These are phyloP conservation scores for Dryas alaskensis DNA, from an alignment of 306 rosid genomes.

Conservation along the genomic window DNA sequence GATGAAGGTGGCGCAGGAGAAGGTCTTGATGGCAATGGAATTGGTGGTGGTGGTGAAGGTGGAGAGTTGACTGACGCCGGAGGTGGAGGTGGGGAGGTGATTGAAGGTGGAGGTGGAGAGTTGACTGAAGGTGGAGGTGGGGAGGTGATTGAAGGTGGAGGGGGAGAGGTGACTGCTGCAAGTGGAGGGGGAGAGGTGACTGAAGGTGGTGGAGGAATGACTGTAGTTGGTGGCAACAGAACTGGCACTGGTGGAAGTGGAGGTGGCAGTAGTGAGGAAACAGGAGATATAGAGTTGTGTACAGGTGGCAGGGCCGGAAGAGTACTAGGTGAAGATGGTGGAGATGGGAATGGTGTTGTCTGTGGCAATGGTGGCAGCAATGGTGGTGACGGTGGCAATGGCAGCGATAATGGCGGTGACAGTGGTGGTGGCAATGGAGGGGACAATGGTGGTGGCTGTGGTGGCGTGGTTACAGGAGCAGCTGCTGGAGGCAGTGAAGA, in stretches of 20 bases:
- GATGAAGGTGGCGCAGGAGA: constrained; percentile 17
- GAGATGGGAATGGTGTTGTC: background rate
- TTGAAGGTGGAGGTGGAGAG: background rate
- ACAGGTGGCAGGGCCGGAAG: constrained; percentile 19
- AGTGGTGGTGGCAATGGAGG: background rate
- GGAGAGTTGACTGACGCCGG: background rate
- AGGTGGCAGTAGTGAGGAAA: constrained; percentile 3
- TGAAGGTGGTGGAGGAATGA: background rate
- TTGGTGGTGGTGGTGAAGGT: constrained; percentile 1
- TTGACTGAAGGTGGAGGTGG: background rate
- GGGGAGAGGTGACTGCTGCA: constrained; percentile 7
- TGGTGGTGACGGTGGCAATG: background rate
- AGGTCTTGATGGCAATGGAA: constrained; percentile 4
- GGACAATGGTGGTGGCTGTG: background rate
- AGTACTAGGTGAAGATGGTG: background rate
- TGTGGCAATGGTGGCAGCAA: background rate
- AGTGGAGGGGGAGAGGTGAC: constrained; percentile 1
- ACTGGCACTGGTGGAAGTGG: background rate
- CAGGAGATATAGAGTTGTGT: constrained; percentile 7
- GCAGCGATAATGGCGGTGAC: background rate
- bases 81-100: constrained; percentile 7
- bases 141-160: background rate
- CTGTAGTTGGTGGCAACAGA: background rate
- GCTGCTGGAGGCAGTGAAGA: constrained; percentile 26
- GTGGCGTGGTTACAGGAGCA: constrained; percentile 18